These are phyloP conservation scores for Aspergillus pseudotamarii DNA, from an alignment of 2,329 filamentous ascomycete genomes.

Conservation along the genomic window DNA sequence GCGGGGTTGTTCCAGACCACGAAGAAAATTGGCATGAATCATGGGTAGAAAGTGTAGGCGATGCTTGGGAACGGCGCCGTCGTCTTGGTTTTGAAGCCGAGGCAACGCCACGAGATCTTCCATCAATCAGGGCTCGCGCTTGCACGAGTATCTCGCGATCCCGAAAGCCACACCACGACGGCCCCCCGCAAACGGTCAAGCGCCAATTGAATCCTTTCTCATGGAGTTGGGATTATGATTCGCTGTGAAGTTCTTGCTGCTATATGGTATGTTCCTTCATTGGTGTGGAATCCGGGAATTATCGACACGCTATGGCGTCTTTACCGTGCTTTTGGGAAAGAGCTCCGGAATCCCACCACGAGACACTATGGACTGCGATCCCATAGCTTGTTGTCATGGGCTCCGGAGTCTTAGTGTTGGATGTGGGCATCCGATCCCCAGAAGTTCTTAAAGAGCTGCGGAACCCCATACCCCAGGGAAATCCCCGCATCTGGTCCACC, in stretches of 20 bases:
- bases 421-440: slow-evolving; percentile 25
- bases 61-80: slow-evolving; percentile 10
- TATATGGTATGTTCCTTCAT: slow-evolving; percentile 12
- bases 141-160: slow-evolving; percentile 4
- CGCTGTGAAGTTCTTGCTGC: slow-evolving; percentile 2
- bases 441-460: slow-evolving; percentile 25
- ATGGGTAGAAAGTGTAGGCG: neutral
- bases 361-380: slow-evolving; percentile 1
- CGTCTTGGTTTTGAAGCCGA: slow-evolving; percentile 20
- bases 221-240: slow-evolving; percentile 8
- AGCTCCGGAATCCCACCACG: slow-evolving; percentile 1
- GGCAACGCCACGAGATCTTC: slow-evolving; percentile 21
- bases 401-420: slow-evolving; percentile 8
- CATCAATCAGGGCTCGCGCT: slow-evolving; percentile 25
- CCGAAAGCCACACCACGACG: slow-evolving; percentile 3
- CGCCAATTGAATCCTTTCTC: slow-evolving; percentile 8
- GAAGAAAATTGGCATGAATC: slow-evolving; percentile 1
- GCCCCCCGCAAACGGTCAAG: slow-evolving; percentile 18
- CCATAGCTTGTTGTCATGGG: neutral
- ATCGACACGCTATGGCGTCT: slow-evolving; percentile 3
- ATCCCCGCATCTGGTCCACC: slow-evolving; percentile 22
- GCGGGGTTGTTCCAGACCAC: slow-evolving; percentile 27
- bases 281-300: neutral
- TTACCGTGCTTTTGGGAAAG: neutral
- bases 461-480: slow-evolving; percentile 20